These are phyloP conservation scores for Spatholobus suberectus DNA, from an alignment of 306 rosid genomes.

Conservation along the genomic window DNA sequence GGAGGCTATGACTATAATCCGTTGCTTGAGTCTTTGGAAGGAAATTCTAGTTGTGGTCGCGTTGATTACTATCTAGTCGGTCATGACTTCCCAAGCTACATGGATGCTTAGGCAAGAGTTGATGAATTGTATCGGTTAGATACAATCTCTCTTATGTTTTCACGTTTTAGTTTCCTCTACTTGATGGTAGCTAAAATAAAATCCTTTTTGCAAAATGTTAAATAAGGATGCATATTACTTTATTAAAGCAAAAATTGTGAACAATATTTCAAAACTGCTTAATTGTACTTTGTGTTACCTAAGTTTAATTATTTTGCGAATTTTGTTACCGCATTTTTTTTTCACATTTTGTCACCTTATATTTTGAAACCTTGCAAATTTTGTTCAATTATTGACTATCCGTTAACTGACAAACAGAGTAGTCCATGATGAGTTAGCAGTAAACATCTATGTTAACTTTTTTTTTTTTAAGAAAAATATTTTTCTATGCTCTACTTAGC, in stretches of 20 bases:
- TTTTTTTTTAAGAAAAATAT: no score
- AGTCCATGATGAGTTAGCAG: no score
- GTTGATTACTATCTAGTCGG: slow-evolving; percentile 98
- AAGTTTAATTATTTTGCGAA: no score
- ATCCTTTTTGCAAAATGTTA: not conserved
- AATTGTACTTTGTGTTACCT: no score
- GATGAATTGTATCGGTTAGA: slow-evolving; percentile 92
- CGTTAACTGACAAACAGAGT: no score
- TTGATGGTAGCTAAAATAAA: slow-evolving; percentile 1
- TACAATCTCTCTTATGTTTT: not conserved
- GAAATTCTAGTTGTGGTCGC: slow-evolving; percentile 89
- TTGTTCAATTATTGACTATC: no score
- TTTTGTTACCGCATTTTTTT: no score
- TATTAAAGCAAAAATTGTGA: not conserved
- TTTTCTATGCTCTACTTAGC: no score
- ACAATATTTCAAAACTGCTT: no score
- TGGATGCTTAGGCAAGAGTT: slow-evolving; percentile 88
- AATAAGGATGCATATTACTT: not conserved
- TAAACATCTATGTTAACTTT: no score
- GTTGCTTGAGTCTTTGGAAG: slow-evolving; percentile 89
- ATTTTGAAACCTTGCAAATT: no score
- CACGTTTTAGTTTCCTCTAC: slow-evolving; percentile 15
- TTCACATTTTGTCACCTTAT: no score
- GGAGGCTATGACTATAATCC: slow-evolving; percentile 90
- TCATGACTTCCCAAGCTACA: slow-evolving; percentile 83